Evolutionary conservation across 352 stramenopile genomes (phyloP).

Genomic region (Globisporangium cederbergense): DNA sequence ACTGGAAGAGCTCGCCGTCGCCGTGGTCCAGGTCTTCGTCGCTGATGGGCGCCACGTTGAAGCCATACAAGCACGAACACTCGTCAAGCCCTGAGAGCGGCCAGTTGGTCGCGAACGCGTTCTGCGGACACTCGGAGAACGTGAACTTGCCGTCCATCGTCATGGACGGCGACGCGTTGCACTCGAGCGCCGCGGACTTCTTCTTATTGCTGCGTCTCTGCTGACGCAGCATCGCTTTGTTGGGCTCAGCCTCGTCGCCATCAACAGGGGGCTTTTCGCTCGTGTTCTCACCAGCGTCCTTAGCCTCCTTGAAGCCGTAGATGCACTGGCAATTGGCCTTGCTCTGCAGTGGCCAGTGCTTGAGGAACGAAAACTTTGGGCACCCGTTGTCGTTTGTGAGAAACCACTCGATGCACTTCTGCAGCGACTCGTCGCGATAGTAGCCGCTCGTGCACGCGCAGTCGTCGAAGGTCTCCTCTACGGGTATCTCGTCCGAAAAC

Average conservation of each 20-base stretch:
- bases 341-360: conserved; percentile 74
- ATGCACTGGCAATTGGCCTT: conserved; percentile 71
- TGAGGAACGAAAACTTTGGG: conserved; percentile 53
- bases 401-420: conserved; percentile 64
- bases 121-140: conserved; percentile 44
- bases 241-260: neutral
- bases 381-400: conserved; percentile 64
- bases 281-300: neutral
- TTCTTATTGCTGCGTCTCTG: conserved; percentile 11
- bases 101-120: conserved; percentile 51
- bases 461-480: conserved; percentile 54
- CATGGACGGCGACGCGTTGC: conserved; percentile 24
- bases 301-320: conserved; percentile 39
- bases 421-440: conserved; percentile 51
- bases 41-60: conserved; percentile 28
- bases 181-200: conserved; percentile 18
- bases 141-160: conserved; percentile 14
- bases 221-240: neutral
- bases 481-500: conserved; percentile 19
- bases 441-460: conserved; percentile 69
- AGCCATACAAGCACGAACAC: conserved; percentile 49
- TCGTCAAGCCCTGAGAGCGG: conserved; percentile 32
- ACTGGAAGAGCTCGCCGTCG: conserved; percentile 41
- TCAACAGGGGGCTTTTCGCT: neutral
- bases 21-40: conserved; percentile 26